Conservation (phyloP, 2,329 filamentous ascomycete genomes). For the Tolypocladium endophyticum region DNA sequence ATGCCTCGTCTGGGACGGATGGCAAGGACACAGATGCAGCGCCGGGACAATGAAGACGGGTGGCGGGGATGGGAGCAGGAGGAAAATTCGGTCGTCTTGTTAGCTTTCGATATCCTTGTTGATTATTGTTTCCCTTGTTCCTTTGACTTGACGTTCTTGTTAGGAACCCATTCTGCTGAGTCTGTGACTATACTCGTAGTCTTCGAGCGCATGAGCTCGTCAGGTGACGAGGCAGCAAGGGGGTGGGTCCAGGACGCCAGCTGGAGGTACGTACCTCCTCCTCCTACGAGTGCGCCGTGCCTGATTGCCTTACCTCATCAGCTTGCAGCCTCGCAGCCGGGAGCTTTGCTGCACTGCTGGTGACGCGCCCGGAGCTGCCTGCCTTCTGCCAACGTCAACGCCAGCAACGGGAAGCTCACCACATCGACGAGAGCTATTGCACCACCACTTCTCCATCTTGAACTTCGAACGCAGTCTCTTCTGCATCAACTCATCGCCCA, state of each 20-base stretch:
- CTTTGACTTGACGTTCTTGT: too few species aligned
- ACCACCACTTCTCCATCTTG: background rate
- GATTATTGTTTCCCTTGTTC: background rate
- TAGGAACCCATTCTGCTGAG: background rate
- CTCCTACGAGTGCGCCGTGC: too few species aligned
- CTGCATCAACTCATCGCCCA: background rate
- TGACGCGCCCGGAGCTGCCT: slow-evolving; percentile 1
- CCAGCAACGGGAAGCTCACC: background rate
- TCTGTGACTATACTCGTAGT: too few species aligned
- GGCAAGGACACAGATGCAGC: background rate
- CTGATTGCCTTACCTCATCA: background rate
- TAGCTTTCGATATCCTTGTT: background rate
- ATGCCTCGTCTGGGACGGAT: background rate
- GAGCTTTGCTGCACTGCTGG: background rate
- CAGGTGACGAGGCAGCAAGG: background rate
- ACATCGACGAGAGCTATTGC: background rate
- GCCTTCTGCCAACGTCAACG: background rate
- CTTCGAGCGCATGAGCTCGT: background rate
- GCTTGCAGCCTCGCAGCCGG: background rate
- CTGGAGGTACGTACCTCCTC: background rate
- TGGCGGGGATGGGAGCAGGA: background rate
- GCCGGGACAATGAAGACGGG: background rate
- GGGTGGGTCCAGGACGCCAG: background rate
- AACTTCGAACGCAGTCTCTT: background rate
- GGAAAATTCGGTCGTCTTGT: background rate